A percentile compares a stretch with the other conserved stretches of the same genome.
Evolutionary conservation across 352 stramenopile genomes (phyloP).

Genomic region (Globisporangium cederbergense): DNA sequence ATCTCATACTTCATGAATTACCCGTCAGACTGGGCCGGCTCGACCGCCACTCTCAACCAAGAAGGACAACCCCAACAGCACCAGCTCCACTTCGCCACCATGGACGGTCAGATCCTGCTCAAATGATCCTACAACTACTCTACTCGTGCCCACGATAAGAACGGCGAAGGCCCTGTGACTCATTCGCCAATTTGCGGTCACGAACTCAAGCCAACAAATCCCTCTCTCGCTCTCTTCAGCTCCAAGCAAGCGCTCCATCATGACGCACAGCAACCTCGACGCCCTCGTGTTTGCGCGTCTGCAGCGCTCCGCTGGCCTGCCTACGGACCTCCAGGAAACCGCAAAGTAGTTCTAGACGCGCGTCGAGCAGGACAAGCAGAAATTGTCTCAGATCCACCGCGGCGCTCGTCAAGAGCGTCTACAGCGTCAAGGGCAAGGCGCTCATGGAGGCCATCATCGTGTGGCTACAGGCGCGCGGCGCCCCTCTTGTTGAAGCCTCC

Average conservation of each 20-base stretch:
- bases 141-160: too few species aligned
- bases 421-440: slow-evolving; percentile 15
- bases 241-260: neutral
- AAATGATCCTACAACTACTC: too few species aligned
- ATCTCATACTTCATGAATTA: too few species aligned
- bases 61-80: too few species aligned
- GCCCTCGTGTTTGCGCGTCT: slow-evolving; percentile 11
- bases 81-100: too few species aligned
- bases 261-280: slow-evolving; percentile 6
- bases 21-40: too few species aligned
- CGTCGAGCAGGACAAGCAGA: slow-evolving; percentile 3
- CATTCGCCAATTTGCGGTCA: neutral
- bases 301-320: slow-evolving; percentile 5
- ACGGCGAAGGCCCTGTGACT: neutral
- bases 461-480: slow-evolving; percentile 29
- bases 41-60: too few species aligned
- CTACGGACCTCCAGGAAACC: slow-evolving; percentile 9
- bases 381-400: neutral
- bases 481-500: neutral
- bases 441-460: neutral
- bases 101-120: too few species aligned
- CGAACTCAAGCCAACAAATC: too few species aligned
- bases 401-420: slow-evolving; percentile 14
- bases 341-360: neutral
- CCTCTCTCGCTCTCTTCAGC: too few species aligned